Base-by-base conservation (phyloP, 1,284 basidiomycete genomes). In the Termitomyces sp. region DNA sequence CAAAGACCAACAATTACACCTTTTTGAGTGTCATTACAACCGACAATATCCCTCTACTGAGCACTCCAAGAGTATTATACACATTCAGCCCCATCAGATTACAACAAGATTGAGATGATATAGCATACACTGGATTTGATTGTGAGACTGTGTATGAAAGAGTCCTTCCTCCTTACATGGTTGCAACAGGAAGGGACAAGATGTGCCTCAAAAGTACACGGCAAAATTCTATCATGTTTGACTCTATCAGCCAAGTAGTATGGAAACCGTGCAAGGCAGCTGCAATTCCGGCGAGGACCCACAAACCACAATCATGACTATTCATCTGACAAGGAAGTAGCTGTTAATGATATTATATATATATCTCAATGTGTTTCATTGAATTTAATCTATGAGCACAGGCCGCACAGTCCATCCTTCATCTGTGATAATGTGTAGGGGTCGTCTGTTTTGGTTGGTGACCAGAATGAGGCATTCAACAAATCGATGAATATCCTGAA, bases 401-500 rank as follows among this genome's bases (percentile, higher is more conserved):
- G 50, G 54, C 28, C n/a, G 18, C 3, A 46, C 54, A 9, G 42
- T 46, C 54, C 54, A 56, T 3, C 54, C 33, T 35, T 34, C 54
- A 14, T 49, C 35, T 1, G 42, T 49, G 3, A 52, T 41, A 21
- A 52, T 37, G 30, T 50, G 52, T 6, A 56, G 47, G n/a, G 30
- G 31, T 19, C 55, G 39, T 14, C 52, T 41, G 7, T 48, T 24
- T 31, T 35, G 37, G 41, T 52, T 53, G 5, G 50, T 47, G 19
- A 53, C 21, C 5, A 48, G 9, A 28, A 55, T 39, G n/a, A 59
- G 47, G 19, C 38, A 11, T 18, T 43, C 44, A 39, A 56, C 16
- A 19, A 59, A 28, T 7, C 37, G 13, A 46, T 55, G 54, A 33
- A 59, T 54, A 14, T 56, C 57, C 52, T 58, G n/a, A n/a, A n/a